Evolutionary conservation across 2,329 filamentous ascomycete genomes (phyloP), one percentile per base, ranked within the genome.

Genomic region (Xylariaceae sp.): DNA sequence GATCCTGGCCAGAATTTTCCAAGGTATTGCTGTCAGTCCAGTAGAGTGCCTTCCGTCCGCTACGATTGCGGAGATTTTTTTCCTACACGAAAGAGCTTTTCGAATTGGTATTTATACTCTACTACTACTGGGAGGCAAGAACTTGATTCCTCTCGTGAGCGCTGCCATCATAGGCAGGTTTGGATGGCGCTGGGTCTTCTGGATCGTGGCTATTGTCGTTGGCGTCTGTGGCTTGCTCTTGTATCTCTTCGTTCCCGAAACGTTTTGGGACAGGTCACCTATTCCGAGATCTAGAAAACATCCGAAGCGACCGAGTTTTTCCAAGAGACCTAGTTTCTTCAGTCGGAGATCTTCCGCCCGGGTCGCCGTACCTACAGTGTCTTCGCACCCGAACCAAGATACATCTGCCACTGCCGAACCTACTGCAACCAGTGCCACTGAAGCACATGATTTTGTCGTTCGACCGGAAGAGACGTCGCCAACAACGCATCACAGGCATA

Each of bases 1-100:
- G 29, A 72, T 95, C 4, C 63, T 89, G 8, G 91, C 89, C 19
- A 78, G 91, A 40, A 81, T 97, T 36, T 85, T 96, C 47, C 88
- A 94, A 63, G 93, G 91, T 3, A 72, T 96, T 9, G 85, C 89
- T 1, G 83, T 96, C 37, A 93, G 87, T 50, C 89, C 89, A 0
- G 88, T 95, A 8, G 91, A 97, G 63, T 95, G 89, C 57, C 74
- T 97, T 22, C 91, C 91, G 0, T 95, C 89, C 4, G 90, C 91
- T 13, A 95, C 89, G 0, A 91, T 97, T 55, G 89, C 90, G 3
- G 91, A 97, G 64, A 96, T 97, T 45, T 97, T 90, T 69, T 96
- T 95, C 59, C 72, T 97, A 16, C 91, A 97, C 56, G 91, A 97
- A 66, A 78, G 91, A 46, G 91, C 91, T 0, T 97, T 45, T 28